These are phyloP conservation scores for Russula earlei DNA, from an alignment of 768 basidiomycete genomes.

Conservation along the genomic window DNA sequence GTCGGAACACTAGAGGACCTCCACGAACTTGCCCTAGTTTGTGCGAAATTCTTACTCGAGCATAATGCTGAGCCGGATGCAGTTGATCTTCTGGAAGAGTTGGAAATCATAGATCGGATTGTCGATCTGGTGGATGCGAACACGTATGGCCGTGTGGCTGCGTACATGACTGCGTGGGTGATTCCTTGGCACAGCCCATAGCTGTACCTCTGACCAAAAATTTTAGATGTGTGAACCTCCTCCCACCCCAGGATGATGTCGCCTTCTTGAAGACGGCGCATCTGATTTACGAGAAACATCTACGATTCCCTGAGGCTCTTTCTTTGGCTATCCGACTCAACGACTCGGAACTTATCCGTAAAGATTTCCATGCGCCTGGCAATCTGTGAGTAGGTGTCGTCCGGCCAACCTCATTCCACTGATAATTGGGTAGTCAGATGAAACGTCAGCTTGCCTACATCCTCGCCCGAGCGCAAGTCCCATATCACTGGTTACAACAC, in stretches of 20 bases:
- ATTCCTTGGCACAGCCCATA: background rate
- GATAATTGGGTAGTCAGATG: conserved; percentile 52
- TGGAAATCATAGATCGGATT: conserved; percentile 82
- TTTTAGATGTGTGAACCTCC: conserved; percentile 71
- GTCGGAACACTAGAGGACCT: conserved; percentile 68
- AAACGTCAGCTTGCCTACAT: conserved; percentile 90
- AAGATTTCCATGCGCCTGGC: conserved; percentile 83
- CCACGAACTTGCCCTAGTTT: conserved; percentile 65
- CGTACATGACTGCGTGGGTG: conserved; percentile 88
- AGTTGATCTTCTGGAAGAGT: conserved; percentile 87
- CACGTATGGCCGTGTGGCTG: conserved; percentile 82
- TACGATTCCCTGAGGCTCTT: conserved; percentile 86
- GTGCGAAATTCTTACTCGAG: conserved; percentile 78
- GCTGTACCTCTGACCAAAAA: conserved; percentile 6
- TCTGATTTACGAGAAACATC: conserved; percentile 76
- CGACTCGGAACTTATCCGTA: conserved; percentile 67
- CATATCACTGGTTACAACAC: conserved; percentile 78
- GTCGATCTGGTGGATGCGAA: conserved; percentile 74
- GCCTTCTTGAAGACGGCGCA: conserved; percentile 85
- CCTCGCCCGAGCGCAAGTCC: conserved; percentile 86
- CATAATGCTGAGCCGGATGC: conserved; percentile 99
- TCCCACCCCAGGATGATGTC: conserved; percentile 88
- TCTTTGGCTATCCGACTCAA: conserved; percentile 77
- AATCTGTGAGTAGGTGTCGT: conserved; percentile 55
- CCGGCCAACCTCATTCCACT: background rate